Evolutionary conservation across 2,329 filamentous ascomycete species (phyloP).

Genomic region (Penicillium sumatraense): DNA sequence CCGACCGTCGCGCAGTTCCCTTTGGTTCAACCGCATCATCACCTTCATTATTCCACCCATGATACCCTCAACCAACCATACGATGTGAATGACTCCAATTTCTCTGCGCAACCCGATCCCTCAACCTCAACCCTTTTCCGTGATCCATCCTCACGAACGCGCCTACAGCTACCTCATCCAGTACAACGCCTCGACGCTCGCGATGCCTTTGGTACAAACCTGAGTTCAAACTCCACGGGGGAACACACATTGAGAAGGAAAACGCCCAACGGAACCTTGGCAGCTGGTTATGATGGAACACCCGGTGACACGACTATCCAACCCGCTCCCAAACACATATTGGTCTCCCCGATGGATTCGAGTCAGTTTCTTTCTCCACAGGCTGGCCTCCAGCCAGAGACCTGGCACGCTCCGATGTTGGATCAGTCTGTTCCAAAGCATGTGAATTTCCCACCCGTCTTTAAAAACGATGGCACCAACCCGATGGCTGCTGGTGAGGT

Average conservation of each 20-base stretch:
- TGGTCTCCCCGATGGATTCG: conserved; percentile 65
- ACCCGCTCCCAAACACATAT: conserved; percentile 79
- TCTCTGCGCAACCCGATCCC: conserved; percentile 32
- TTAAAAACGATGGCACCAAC: conserved; percentile 41
- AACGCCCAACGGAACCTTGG: conserved; percentile 90
- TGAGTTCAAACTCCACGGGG: conserved; percentile 27
- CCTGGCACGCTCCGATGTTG: conserved; percentile 35
- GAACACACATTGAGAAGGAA: conserved; percentile 88
- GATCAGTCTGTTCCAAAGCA: conserved; percentile 38
- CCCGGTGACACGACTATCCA: conserved; percentile 73
- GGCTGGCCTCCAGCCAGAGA: conserved; percentile 35
- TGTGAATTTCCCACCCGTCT: conserved; percentile 45
- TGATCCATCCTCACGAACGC: conserved; percentile 36
- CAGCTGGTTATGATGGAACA: conserved; percentile 88
- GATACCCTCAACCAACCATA: conserved; percentile 36
- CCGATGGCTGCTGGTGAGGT: conserved; percentile 32
- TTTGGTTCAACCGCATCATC: conserved; percentile 48
- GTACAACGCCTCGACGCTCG: conserved; percentile 41
- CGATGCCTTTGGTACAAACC: conserved; percentile 30
- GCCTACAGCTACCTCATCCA: conserved; percentile 44
- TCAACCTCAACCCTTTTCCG: conserved; percentile 30
- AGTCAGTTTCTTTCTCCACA: conserved; percentile 39
- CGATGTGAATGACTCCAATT: conserved; percentile 32
- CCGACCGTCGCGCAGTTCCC: conserved; percentile 52
- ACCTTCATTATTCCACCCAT: conserved; percentile 36